A percentile compares a stretch with the other conserved stretches of the same genome.
Evolutionary conservation across 371 early-diverging fungal genomes (phyloP).

Genomic region (Lichtheimia ornata): DNA sequence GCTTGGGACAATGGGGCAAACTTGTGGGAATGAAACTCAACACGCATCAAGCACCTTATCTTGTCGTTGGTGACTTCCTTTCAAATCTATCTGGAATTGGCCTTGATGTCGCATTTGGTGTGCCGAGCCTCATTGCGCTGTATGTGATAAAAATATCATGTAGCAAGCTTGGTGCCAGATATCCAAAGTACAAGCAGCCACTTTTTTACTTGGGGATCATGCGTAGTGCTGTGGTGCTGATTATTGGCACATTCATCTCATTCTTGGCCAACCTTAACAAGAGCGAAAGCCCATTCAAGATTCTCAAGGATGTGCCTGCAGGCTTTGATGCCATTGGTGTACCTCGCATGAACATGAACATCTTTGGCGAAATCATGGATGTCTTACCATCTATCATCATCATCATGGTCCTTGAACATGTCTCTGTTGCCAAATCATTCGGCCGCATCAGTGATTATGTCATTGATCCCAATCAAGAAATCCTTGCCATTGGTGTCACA

Average conservation of each 20-base stretch:
- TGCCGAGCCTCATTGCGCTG: slow-evolving; percentile 28
- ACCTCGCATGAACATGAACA: slow-evolving; percentile 39
- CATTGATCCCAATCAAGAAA: slow-evolving; percentile 76
- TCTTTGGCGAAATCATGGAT: slow-evolving; percentile 40
- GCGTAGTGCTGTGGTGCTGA: slow-evolving; percentile 31
- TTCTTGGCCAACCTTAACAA: slow-evolving; percentile 22
- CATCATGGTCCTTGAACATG: slow-evolving; percentile 75
- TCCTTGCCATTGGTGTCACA: slow-evolving; percentile 80
- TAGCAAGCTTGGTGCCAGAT: slow-evolving; percentile 18
- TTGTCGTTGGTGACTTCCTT: slow-evolving; percentile 46
- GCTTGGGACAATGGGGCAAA: slow-evolving; percentile 69
- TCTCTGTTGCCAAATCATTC: slow-evolving; percentile 79
- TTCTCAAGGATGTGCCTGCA: slow-evolving; percentile 64
- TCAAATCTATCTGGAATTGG: slow-evolving; percentile 27
- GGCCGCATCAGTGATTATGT: slow-evolving; percentile 60
- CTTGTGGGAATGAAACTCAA: slow-evolving; percentile 54
- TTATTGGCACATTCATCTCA: slow-evolving; percentile 33
- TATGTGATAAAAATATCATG: slow-evolving; percentile 29
- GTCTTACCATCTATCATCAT: slow-evolving; percentile 62
- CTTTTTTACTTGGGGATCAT: slow-evolving; percentile 43
- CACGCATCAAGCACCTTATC: slow-evolving; percentile 51
- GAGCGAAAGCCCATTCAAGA: slow-evolving; percentile 27
- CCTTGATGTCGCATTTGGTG: slow-evolving; percentile 45
- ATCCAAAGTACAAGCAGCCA: slow-evolving; percentile 22
- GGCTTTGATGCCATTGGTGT: slow-evolving; percentile 59